Evolutionary conservation across 2,329 filamentous ascomycete genomes (phyloP), one percentile per base, ranked within the genome.

Genomic region (Alternaria arborescens): DNA sequence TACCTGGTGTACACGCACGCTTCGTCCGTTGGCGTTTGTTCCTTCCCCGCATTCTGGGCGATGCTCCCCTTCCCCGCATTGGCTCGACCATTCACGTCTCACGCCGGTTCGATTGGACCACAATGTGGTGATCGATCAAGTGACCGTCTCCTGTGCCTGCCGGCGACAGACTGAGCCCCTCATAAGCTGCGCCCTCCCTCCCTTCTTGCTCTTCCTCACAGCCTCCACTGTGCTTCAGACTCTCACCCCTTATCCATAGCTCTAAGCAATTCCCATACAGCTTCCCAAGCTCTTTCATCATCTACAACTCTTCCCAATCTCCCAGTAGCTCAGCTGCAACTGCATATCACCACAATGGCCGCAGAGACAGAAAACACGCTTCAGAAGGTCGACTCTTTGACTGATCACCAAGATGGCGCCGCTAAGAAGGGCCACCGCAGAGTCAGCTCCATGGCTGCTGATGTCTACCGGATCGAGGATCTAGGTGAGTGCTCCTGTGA

Each of bases 381-480:
- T 78, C 86, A 87, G 82, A 97, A 96, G 85, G 89, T 97, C 83
- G 94, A 97, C 82, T 97, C 94, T 62, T 93, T 92, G 83, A 88
- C 96, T 77, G 89, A 93, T 80, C 86, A 88, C 52, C 70, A 69
- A 86, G 87, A 73, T 65, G 89, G 89, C 60, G 87, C 89, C 77
- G 89, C 93, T 67, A 83, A 84, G 72, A 87, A 87, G 78, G 81
- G 82, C 67, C 86, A 90, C 77, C 86, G 89, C 71, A 88, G 93
- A 81, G 83, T 85, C 65, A 93, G 92, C 79, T 94, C 92, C 57
- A 87, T 85, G 74, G 86, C 86, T 46, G 85, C 89, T 63, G 92
- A 91, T 70, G 88, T 94, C 59, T 88, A 85, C 81, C 97, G 93
- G 82, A 91, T 97, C 82, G 88, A 89, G 71, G 94, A 97, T 70